Percentiles rank a stretch among this genome's conserved stretches.
These are phyloP conservation scores for Puccinia sorghi DNA, from an alignment of 1,284 basidiomycete species.

Conservation along the genomic window DNA sequence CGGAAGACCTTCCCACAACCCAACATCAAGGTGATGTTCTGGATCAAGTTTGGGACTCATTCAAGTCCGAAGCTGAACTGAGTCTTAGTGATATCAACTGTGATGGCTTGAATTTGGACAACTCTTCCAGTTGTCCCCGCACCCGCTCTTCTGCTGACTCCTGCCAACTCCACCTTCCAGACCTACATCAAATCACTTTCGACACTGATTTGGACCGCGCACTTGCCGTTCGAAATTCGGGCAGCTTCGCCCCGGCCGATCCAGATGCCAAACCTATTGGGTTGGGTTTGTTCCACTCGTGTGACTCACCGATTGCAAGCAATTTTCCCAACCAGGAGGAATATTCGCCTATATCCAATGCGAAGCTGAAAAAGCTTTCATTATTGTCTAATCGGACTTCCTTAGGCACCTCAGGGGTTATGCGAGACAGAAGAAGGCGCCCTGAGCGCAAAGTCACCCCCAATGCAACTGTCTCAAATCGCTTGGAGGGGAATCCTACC, in stretches of 20 bases:
- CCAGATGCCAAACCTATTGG: slow-evolving; percentile 9
- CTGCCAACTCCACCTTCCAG: slow-evolving; percentile 11
- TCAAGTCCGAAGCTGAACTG: slow-evolving; percentile 45
- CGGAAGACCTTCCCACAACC: neutral
- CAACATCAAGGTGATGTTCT: slow-evolving; percentile 21
- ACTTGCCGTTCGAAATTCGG: neutral
- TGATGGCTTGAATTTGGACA: neutral
- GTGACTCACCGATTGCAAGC: neutral
- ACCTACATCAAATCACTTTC: slow-evolving; percentile 19
- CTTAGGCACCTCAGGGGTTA: neutral
- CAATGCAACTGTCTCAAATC: neutral
- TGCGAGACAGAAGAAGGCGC: neutral
- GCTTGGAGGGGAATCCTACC: neutral
- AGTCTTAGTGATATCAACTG: slow-evolving; percentile 45
- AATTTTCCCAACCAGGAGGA: slow-evolving; percentile 4
- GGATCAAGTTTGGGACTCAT: slow-evolving; percentile 43
- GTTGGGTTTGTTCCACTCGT: slow-evolving; percentile 20
- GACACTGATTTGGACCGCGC: neutral
- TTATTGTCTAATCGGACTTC: neutral
- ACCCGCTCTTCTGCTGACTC: neutral
- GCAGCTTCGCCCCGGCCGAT: neutral
- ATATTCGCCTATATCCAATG: slow-evolving; percentile 28
- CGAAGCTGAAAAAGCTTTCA: slow-evolving; percentile 38
- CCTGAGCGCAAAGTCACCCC: neutral
- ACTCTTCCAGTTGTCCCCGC: neutral